Conservation (phyloP, 345 rosid species). For the Luvunga scandens region DNA sequence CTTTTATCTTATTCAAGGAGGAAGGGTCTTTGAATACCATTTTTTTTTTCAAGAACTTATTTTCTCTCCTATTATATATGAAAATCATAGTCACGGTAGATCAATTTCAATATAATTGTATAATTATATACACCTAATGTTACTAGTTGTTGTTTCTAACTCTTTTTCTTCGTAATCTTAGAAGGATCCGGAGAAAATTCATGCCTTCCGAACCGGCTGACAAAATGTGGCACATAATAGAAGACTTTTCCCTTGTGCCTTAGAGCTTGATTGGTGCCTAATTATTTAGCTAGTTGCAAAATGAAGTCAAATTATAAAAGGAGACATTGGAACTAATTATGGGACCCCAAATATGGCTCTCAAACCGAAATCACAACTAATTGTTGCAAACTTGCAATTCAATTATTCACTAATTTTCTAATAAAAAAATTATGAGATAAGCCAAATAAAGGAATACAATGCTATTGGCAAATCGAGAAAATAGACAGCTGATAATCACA, state of each 20-base stretch:
- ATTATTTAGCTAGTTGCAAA: slow-evolving; percentile 12
- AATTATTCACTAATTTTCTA: neutral
- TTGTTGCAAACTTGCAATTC: neutral
- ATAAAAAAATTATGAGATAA: neutral
- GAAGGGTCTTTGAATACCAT: too few species aligned
- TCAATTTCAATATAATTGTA: too few species aligned
- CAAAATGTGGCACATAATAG: neutral
- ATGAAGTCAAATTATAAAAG: neutral
- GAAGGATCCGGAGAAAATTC: neutral
- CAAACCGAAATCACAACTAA: neutral
- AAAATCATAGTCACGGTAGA: too few species aligned
- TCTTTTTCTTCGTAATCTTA: too few species aligned
- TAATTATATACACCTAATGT: too few species aligned
- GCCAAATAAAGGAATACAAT: neutral
- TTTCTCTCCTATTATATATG: too few species aligned
- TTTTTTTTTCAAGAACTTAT: too few species aligned
- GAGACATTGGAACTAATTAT: neutral
- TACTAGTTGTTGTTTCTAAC: too few species aligned
- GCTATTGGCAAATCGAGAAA: neutral
- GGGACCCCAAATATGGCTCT: slow-evolving; percentile 17
- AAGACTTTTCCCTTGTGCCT: neutral
- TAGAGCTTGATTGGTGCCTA: slow-evolving; percentile 16
- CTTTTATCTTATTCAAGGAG: too few species aligned
- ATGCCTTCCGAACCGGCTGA: neutral
- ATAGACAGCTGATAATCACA: too few species aligned